Evolutionary conservation across 1,284 basidiomycete species (phyloP).

Genomic region (Malassezia equina): DNA sequence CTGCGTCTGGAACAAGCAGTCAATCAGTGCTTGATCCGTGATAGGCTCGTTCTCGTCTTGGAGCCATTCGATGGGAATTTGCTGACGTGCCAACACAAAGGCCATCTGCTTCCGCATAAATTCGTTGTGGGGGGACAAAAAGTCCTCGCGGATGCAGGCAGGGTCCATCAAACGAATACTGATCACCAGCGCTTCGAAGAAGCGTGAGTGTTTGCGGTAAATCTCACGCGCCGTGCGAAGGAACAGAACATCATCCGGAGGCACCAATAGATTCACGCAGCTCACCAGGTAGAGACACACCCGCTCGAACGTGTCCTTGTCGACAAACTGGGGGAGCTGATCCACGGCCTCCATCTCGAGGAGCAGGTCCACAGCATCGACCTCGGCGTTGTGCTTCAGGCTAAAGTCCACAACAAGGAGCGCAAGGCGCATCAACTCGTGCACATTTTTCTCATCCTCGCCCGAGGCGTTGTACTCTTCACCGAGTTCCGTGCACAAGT

Average conservation of each 20-base stretch:
- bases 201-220: slow-evolving; percentile 76
- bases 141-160: slow-evolving; percentile 57
- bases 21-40: slow-evolving; percentile 54
- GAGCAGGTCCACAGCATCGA: slow-evolving; percentile 90
- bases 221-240: slow-evolving; percentile 79
- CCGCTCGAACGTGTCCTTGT: slow-evolving; percentile 71
- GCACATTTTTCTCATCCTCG: slow-evolving; percentile 24
- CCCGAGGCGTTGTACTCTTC: slow-evolving; percentile 66
- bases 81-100: slow-evolving; percentile 81
- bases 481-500: slow-evolving; percentile 89
- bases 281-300: slow-evolving; percentile 98
- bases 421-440: slow-evolving; percentile 57
- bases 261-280: slow-evolving; percentile 83
- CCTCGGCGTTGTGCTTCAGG: slow-evolving; percentile 89
- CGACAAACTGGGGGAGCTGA: slow-evolving; percentile 48
- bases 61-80: slow-evolving; percentile 83
- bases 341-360: slow-evolving; percentile 88
- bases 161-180: slow-evolving; percentile 77
- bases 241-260: slow-evolving; percentile 86
- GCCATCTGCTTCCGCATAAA: slow-evolving; percentile 90
- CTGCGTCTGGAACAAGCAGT: slow-evolving; percentile 64
- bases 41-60: slow-evolving; percentile 54
- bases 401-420: slow-evolving; percentile 83
- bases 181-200: slow-evolving; percentile 80
- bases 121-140: slow-evolving; percentile 39